Base-by-base conservation (phyloP, 2,329 filamentous ascomycete genomes). In the Chrysoporthe cubensis region DNA sequence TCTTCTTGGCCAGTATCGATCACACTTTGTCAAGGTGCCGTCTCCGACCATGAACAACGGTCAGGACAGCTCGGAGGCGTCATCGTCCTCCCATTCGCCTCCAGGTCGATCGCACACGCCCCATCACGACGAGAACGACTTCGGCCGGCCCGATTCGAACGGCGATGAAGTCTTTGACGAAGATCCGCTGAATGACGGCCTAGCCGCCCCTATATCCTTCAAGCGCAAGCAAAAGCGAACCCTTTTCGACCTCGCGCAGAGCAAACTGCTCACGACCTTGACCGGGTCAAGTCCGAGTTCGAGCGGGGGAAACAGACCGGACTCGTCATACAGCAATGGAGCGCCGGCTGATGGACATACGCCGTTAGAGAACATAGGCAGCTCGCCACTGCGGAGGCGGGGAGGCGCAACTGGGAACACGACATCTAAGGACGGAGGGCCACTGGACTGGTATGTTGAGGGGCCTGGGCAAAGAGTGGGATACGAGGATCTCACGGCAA, bases 401-500 rank as follows among this genome's bases (percentile, higher is more conserved):
- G 66, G 44, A 7, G 54, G 58, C 7, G 54, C 60, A 43, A 43
- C 67, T 61, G 59, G 61, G 18, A 67, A 63, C 34, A 42, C 69
- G 32, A 64, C 74, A 8, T 69, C 76, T 48, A 87, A 88, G 71
- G 83, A 87, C 73, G 82, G 80, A 64, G 75, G 77, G 42, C 79
- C 84, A 4, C 77, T 85, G 58, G 95, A 98, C 78, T 98, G 95
- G 95, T 92, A 96, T 76, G 86, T 91, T 60, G 95, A 97, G 78
- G 94, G 93, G 0, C 94, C 93, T 0, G 94, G 94, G 1, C 88
- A 93, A 64, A 88, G 96, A 75, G 94, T 97, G 48, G 95, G 92
- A 65, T 99, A 99, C 81, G 95, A 97, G 76, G 92, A 99, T 80
- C 84, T 97, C 77, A 97, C 95, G 18, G 95, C 96, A 68, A 99